Percentiles rank a stretch among this genome's conserved stretches.
phyloP scores from a whole-genome alignment of 2,329 filamentous ascomycete species.

The Chrysoporthe puriensis region DNA sequence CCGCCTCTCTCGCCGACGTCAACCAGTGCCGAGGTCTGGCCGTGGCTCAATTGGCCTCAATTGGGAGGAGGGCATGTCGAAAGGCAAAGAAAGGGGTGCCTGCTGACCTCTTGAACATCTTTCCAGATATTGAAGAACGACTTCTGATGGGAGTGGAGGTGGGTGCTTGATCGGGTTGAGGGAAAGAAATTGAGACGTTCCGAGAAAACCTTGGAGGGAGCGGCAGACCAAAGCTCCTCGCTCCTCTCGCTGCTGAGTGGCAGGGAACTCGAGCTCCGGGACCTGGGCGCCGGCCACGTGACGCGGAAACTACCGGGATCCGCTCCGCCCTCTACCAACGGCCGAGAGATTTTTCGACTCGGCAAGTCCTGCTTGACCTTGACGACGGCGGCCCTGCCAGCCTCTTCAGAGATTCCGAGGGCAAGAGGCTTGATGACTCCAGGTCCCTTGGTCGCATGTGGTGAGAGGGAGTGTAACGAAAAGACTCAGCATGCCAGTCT shows the following conservation, averaged over 20 bases:
- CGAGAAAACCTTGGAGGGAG: conserved; percentile 30
- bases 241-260: conserved; percentile 11
- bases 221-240: conserved; percentile 19
- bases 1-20: conserved; percentile 17
- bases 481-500: too few species aligned
- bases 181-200: conserved; percentile 38
- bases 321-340: not conserved
- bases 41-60: conserved; percentile 58
- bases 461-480: too few species aligned
- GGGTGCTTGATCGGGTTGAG: conserved; percentile 46
- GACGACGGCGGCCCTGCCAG: not conserved
- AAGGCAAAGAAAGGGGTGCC: conserved; percentile 36
- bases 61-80: conserved; percentile 39
- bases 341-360: not conserved
- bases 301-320: conserved; percentile 11
- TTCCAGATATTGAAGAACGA: conserved; percentile 71
- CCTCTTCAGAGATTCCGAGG: not conserved
- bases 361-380: not conserved
- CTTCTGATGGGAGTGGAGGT: conserved; percentile 61
- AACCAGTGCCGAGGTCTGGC: conserved; percentile 24
- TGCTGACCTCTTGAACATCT: conserved; percentile 83
- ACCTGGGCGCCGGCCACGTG: conserved; percentile 4
- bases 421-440: too few species aligned
- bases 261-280: conserved; percentile 8
- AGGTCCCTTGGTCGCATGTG: too few species aligned